Evolutionary conservation across 805 yeast species (phyloP).

Genomic region (Brettanomyces naardenensis): DNA sequence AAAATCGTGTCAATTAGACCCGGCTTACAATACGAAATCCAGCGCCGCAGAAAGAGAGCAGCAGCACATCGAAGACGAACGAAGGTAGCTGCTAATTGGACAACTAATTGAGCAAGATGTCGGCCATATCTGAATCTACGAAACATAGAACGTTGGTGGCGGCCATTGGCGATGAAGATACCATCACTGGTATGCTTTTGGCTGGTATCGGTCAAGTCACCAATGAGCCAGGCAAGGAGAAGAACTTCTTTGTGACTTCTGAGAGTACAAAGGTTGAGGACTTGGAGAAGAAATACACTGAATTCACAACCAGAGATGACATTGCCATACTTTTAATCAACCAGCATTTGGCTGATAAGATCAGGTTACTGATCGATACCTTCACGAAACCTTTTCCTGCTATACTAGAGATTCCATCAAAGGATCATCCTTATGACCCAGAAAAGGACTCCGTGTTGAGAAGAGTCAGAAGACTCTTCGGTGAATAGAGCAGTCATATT

Average conservation of each 20-base stretch:
- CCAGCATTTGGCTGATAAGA: conserved; percentile 90
- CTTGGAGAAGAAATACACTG: conserved; percentile 64
- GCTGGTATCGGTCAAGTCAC: conserved; percentile 93
- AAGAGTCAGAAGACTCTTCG: conserved; percentile 90
- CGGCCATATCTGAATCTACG: conserved; percentile 3
- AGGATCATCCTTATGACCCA: conserved; percentile 98
- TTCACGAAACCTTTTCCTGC: conserved; percentile 94
- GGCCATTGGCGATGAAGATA: conserved; percentile 95
- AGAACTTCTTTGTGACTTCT: conserved; percentile 77
- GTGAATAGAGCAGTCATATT: conserved; percentile 49
- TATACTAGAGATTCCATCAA: conserved; percentile 91
- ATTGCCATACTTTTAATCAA: conserved; percentile 89
- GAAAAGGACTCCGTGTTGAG: conserved; percentile 94
- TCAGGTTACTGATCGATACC: conserved; percentile 73
- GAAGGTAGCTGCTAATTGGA: too few species aligned
- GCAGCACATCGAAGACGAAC: too few species aligned
- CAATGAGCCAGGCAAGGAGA: conserved; percentile 51
- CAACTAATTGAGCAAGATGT: too few species aligned
- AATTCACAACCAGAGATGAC: conserved; percentile 76
- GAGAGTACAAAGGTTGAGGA: conserved; percentile 73
- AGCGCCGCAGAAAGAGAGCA: too few species aligned
- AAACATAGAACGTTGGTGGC: conserved; percentile 76
- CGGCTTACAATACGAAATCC: too few species aligned
- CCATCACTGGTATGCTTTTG: conserved; percentile 88
- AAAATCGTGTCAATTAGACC: too few species aligned